Conservation (phyloP, 495 filamentous ascomycete species). For the Daldinia childiae region DNA sequence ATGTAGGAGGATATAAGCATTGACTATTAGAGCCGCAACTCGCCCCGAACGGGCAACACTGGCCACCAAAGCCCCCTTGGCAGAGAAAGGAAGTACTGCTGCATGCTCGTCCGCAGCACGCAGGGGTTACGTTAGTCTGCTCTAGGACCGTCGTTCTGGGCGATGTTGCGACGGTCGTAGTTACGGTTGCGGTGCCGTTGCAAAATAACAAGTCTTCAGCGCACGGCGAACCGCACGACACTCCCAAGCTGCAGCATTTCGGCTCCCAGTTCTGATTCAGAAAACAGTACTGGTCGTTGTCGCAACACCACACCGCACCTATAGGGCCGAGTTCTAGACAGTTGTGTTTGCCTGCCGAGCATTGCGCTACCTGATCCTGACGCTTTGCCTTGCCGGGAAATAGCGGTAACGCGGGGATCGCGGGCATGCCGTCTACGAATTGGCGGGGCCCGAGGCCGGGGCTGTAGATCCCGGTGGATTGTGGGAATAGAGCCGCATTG, state of each 20-base stretch:
- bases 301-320: constrained; percentile 35
- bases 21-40: constrained; percentile 41
- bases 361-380: constrained; percentile 7
- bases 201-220: constrained; percentile 25
- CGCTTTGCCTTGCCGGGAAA: constrained; percentile 20
- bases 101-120: constrained; percentile 55
- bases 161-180: constrained; percentile 33
- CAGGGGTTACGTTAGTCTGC: constrained; percentile 12
- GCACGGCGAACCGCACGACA: constrained; percentile 50
- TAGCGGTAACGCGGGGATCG: constrained; percentile 32
- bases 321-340: constrained; percentile 35
- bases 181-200: constrained; percentile 38
- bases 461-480: not conserved
- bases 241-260: constrained; percentile 53
- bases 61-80: constrained; percentile 50
- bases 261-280: constrained; percentile 22
- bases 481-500: constrained; percentile 24
- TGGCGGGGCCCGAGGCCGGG: constrained; percentile 41
- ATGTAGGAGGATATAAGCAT: constrained; percentile 46
- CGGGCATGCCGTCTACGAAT: constrained; percentile 29
- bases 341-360: constrained; percentile 9
- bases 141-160: constrained; percentile 26
- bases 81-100: constrained; percentile 53
- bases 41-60: constrained; percentile 55
- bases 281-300: constrained; percentile 47